Evolutionary conservation across 2,329 filamentous ascomycete species (phyloP).

Genomic region (Eutypella sp.): DNA sequence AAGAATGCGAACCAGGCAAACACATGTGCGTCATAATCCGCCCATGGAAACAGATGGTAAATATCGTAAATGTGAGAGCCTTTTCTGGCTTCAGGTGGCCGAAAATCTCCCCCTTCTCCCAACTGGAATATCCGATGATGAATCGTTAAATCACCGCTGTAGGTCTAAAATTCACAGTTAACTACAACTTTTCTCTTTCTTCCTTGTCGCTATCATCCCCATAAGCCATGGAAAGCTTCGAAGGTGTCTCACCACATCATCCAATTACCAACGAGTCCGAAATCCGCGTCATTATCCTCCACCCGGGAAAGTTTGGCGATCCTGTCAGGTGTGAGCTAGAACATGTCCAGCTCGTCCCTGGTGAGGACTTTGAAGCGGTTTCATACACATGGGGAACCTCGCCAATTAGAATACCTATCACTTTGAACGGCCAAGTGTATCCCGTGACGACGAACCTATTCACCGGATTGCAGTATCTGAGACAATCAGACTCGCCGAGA

Average conservation of each 20-base stretch:
- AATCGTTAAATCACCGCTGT: too few relatives aligned
- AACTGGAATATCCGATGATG: too few relatives aligned
- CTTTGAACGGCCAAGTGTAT: conserved; percentile 8
- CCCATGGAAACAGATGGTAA: too few relatives aligned
- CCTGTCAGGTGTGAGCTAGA: conserved; percentile 12
- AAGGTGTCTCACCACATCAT: conserved; percentile 11
- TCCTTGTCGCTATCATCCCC: too few relatives aligned
- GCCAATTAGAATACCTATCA: conserved; percentile 9
- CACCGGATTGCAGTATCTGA: conserved; percentile 2
- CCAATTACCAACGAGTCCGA: conserved; percentile 8
- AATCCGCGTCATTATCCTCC: conserved; percentile 11
- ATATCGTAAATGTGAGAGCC: too few relatives aligned
- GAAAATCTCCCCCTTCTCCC: too few relatives aligned
- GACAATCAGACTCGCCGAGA: conserved; percentile 9
- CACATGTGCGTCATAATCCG: too few relatives aligned
- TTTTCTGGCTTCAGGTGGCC: too few relatives aligned
- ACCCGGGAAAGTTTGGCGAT: conserved; percentile 5
- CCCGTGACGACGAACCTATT: conserved; percentile 12
- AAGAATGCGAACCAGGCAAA: too few relatives aligned
- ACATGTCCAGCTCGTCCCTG: conserved; percentile 6
- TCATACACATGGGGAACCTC: conserved; percentile 16
- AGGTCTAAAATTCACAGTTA: too few relatives aligned
- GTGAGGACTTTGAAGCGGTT: conserved; percentile 11
- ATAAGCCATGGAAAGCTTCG: conserved; percentile 10
- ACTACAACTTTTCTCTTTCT: too few relatives aligned